Base-by-base conservation (phyloP, 371 early-diverging fungal species). In the Mortierella sp. region DNA sequence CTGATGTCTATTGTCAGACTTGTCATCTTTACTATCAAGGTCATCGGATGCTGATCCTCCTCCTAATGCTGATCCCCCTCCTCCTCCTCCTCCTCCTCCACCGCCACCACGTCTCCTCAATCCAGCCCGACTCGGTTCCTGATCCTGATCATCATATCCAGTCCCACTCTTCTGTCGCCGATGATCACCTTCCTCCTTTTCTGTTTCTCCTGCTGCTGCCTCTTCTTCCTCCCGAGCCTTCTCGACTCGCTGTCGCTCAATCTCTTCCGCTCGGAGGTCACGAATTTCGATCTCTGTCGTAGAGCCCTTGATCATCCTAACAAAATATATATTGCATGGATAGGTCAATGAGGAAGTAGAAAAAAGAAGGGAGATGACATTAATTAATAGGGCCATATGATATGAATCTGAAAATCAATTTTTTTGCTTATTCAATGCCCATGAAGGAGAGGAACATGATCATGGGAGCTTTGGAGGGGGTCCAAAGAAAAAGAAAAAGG, bases 71-170 rank as follows among this genome's bases (percentile, higher is more conserved):
- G 5, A n/a, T n/a, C n/a, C n/a, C 72, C 50, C 0, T 26, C 31
- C 42, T 52, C 9, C 42, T 19, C 54, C 24, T 68, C 63, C 45
- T 11, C 44, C 28, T 52, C 73, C 45, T 34, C 44, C 44, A 57
- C 45, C 74, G 3, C 76, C 75, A 24, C 82, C 82, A 28, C 82
- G 73, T 72, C 82, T 75, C 44, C 82, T 65, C 52, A 82, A 26
- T 44, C 82, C 82, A 34, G 78, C 70, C 24, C 57, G 75, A 54
- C 26, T 52, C 34, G 14, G 10, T 52, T 34, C 19, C 73, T 72
- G 52, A 3, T 72, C 50, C 44, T 28, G 47, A 48, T 31, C 34
- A 31, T 63, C 63, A 31, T 31, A 31, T 50, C 68, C 73, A 1
- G 47, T 42, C 28, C 55, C 79, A 50, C 54, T 31, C 54, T 5